phyloP scores from a whole-genome alignment of 352 stramenopile genomes.

The Phytophthora chlamydospora region DNA sequence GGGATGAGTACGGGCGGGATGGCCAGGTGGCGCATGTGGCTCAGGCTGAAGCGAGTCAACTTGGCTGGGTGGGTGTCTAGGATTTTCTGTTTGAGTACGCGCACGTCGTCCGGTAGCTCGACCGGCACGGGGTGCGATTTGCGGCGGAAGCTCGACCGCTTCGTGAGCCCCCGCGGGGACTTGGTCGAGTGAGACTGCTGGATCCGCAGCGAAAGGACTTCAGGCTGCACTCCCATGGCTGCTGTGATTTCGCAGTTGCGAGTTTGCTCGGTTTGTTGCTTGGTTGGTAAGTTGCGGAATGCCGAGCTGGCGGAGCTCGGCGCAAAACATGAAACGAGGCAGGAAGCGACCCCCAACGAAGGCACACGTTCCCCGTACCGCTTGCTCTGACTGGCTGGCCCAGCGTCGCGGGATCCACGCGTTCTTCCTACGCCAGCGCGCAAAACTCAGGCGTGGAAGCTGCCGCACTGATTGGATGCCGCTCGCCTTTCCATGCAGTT shows the following conservation, averaged over 20 bases:
- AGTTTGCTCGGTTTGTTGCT: not conserved
- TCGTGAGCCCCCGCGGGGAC: constrained; percentile 18
- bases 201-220: constrained; percentile 22
- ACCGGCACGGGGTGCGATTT: constrained; percentile 10
- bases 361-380: constrained; percentile 3
- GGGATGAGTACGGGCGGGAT: constrained; percentile 58
- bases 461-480: constrained; percentile 29
- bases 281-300: constrained; percentile 29
- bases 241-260: not conserved
- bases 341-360: not conserved
- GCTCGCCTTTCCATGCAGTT: constrained; percentile 21
- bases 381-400: constrained; percentile 13
- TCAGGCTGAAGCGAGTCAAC: constrained; percentile 51
- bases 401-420: constrained; percentile 6
- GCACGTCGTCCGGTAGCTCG: constrained; percentile 42
- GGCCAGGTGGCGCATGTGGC: constrained; percentile 48
- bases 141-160: constrained; percentile 31
- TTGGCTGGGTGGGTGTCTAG: constrained; percentile 47
- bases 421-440: constrained; percentile 12
- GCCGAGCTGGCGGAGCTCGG: not conserved
- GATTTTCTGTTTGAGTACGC: constrained; percentile 57
- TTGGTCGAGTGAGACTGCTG: constrained; percentile 28
- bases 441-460: constrained; percentile 14
- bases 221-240: constrained; percentile 31
- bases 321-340: constrained; percentile 30